Conservation (phyloP, 768 basidiomycete genomes). For the Glaciozyma antarctica region DNA sequence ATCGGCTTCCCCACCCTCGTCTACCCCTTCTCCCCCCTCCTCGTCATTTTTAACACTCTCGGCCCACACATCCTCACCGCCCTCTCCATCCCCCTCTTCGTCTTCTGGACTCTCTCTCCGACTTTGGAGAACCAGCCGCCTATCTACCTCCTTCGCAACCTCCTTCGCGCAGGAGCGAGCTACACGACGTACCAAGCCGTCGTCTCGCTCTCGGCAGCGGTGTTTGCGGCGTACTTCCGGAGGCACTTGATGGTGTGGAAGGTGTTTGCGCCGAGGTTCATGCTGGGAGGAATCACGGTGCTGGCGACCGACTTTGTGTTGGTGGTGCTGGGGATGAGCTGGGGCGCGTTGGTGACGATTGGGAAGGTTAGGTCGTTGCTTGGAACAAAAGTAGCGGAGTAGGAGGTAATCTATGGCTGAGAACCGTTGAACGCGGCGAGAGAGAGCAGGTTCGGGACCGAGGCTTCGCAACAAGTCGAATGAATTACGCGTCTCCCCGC, state of each 20-base stretch:
- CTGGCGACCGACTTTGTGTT: conserved; percentile 62
- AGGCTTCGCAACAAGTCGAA: too few relatives aligned
- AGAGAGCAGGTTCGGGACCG: not conserved
- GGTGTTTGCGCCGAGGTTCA: conserved; percentile 91
- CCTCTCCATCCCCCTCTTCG: conserved; percentile 60
- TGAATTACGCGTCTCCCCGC: too few relatives aligned
- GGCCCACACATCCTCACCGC: conserved; percentile 61
- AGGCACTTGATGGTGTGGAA: conserved; percentile 62
- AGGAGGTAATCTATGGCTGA: not conserved
- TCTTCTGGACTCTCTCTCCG: conserved; percentile 75
- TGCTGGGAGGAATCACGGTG: conserved; percentile 60
- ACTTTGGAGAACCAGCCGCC: conserved; percentile 44
- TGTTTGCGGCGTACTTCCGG: conserved; percentile 40
- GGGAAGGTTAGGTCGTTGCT: conserved; percentile 10
- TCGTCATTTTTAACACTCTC: conserved; percentile 66
- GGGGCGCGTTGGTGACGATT: conserved; percentile 16
- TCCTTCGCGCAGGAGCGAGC: conserved; percentile 16
- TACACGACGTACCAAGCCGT: conserved; percentile 31
- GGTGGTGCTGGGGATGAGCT: conserved; percentile 16
- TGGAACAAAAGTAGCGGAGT: conserved; percentile 23
- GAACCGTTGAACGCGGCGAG: not conserved
- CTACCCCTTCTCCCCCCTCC: conserved; percentile 64
- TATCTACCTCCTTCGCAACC: conserved; percentile 14
- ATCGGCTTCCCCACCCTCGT: conserved; percentile 57
- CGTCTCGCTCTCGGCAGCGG: conserved; percentile 39